Evolutionary conservation across 768 basidiomycete genomes (phyloP).

Genomic region (Termitomyces bulborhizus): DNA sequence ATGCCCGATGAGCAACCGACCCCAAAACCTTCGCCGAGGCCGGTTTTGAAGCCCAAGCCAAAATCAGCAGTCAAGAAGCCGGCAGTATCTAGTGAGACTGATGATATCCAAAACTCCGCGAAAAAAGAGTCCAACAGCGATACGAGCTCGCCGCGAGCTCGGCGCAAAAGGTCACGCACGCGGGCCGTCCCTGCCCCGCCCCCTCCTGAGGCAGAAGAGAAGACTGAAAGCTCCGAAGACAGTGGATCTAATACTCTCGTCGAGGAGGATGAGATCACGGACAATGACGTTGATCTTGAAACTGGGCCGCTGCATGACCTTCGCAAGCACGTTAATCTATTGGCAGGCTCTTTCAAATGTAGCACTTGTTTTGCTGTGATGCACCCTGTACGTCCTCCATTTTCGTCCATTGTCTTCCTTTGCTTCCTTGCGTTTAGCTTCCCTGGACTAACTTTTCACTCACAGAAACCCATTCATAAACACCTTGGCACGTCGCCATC

Average conservation of each 20-base stretch:
- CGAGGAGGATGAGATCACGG: background rate
- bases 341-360: slow-evolving; percentile 6
- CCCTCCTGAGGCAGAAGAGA: background rate
- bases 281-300: background rate
- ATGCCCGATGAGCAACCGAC: background rate
- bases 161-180: background rate
- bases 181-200: background rate
- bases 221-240: background rate
- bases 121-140: background rate
- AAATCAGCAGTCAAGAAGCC: background rate
- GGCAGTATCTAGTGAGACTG: background rate
- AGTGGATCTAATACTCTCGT: background rate
- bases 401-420: background rate
- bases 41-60: slow-evolving; percentile 1
- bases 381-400: slow-evolving; percentile 1
- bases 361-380: background rate
- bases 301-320: slow-evolving; percentile 2
- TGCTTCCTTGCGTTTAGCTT: background rate
- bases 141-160: background rate
- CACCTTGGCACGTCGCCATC: background rate
- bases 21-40: background rate
- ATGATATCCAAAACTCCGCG: background rate
- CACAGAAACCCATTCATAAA: slow-evolving; percentile 4
- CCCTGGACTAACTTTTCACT: background rate
- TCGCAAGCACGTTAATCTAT: background rate